phyloP scores from a whole-genome alignment of 179 eudicot species.

The Drosera spatulata region DNA sequence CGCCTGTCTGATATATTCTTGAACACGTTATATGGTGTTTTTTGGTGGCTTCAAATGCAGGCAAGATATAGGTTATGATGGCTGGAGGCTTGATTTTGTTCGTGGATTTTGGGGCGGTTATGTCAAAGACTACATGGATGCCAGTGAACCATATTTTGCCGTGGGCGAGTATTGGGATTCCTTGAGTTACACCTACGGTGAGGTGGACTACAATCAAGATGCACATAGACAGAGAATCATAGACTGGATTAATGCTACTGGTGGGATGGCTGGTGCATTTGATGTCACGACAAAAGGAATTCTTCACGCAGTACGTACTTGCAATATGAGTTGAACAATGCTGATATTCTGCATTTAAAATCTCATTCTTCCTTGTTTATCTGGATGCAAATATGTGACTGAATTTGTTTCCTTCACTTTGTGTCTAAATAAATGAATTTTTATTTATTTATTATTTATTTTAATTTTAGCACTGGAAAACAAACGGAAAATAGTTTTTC shows the following conservation, averaged over 20 bases:
- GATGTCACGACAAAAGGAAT: conserved; percentile 98
- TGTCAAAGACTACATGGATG: conserved; percentile 87
- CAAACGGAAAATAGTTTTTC: too few relatives aligned
- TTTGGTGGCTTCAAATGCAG: conserved; percentile 31
- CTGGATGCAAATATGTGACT: not conserved
- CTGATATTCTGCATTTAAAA: not conserved
- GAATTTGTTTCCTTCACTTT: not conserved
- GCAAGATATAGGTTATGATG: conserved; percentile 95
- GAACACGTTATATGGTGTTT: not conserved
- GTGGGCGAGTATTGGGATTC: conserved; percentile 99
- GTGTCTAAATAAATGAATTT: too few relatives aligned
- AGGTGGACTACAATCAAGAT: conserved; percentile 95
- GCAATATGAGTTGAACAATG: not conserved
- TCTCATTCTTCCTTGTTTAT: not conserved
- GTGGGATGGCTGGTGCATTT: conserved; percentile 92
- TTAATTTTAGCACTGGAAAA: too few relatives aligned
- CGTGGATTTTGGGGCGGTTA: conserved; percentile 99
- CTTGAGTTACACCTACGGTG: conserved; percentile 76
- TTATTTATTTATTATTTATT: too few relatives aligned
- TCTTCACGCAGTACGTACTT: conserved; percentile 76
- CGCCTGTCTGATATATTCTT: not conserved
- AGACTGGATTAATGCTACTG: conserved; percentile 94
- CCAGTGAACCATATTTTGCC: conserved; percentile 78
- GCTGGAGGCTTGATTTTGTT: conserved; percentile 97
- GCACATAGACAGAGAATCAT: conserved; percentile 89